Conservation (phyloP, 768 basidiomycete genomes). For the Mycena amicta region DNA sequence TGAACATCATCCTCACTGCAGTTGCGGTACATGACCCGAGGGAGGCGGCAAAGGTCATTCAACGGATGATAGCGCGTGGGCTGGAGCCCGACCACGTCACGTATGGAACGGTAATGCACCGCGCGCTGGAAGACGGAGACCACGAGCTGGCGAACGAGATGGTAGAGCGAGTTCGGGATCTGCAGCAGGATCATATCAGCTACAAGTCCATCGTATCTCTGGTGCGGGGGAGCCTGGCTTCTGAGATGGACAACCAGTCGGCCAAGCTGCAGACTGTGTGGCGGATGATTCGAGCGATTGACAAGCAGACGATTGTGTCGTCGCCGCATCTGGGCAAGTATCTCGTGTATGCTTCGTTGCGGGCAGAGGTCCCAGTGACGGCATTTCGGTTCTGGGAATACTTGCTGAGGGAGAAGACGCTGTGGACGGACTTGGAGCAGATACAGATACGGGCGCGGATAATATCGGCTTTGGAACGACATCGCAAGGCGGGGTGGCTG, state of each 20-base stretch:
- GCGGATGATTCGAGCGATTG: slow-evolving; percentile 42
- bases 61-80: slow-evolving; percentile 51
- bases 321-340: slow-evolving; percentile 53
- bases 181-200: slow-evolving; percentile 40
- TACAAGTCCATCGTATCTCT: slow-evolving; percentile 53
- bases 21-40: slow-evolving; percentile 53
- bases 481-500: slow-evolving; percentile 19
- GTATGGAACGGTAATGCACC: slow-evolving; percentile 65
- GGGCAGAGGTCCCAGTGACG: slow-evolving; percentile 47
- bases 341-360: slow-evolving; percentile 54
- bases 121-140: slow-evolving; percentile 51
- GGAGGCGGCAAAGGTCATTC: slow-evolving; percentile 48
- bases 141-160: slow-evolving; percentile 45
- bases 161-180: slow-evolving; percentile 39
- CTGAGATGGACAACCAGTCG: slow-evolving; percentile 26
- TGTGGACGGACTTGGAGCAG: slow-evolving; percentile 55
- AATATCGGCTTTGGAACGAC: slow-evolving; percentile 31
- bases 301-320: slow-evolving; percentile 36
- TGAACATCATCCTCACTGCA: slow-evolving; percentile 63
- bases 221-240: slow-evolving; percentile 43
- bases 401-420: slow-evolving; percentile 45
- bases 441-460: slow-evolving; percentile 44
- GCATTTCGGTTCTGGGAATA: slow-evolving; percentile 65
- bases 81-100: slow-evolving; percentile 55
- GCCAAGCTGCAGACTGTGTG: slow-evolving; percentile 44